A percentile compares a stretch with the other conserved stretches of the same genome.
Conservation (phyloP, 805 yeast species). For the Groenewaldozyma salmanticensis region DNA sequence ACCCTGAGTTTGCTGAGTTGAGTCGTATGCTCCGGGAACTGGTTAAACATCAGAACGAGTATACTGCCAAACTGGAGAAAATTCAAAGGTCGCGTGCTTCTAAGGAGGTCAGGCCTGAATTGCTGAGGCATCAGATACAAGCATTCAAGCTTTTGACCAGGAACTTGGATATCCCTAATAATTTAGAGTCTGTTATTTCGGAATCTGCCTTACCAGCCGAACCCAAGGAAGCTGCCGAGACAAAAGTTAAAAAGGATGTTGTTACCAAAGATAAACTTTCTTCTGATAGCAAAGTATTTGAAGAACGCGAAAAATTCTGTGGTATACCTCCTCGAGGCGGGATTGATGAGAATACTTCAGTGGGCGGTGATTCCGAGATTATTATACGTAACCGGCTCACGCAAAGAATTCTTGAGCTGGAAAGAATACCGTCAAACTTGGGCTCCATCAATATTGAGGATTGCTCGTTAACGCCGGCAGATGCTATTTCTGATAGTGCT, state of each 20-base stretch:
- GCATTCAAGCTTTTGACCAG: constrained; percentile 57
- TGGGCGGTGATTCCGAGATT: constrained; percentile 32
- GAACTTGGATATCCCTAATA: constrained; percentile 44
- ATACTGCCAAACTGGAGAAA: constrained; percentile 14
- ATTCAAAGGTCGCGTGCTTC: constrained; percentile 13
- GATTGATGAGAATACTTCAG: constrained; percentile 2
- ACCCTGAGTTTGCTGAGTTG: constrained; percentile 25
- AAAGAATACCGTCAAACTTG: constrained; percentile 27
- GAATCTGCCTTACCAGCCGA: constrained; percentile 10
- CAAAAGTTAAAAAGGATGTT: background rate
- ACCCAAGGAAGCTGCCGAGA: constrained; percentile 7
- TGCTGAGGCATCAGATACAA: constrained; percentile 58
- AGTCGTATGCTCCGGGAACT: constrained; percentile 20
- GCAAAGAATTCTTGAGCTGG: constrained; percentile 37
- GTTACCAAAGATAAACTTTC: background rate
- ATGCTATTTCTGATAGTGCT: constrained; percentile 17
- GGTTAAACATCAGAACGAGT: constrained; percentile 22
- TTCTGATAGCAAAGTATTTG: background rate
- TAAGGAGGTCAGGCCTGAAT: constrained; percentile 29
- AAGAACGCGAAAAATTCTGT: background rate
- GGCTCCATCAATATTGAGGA: constrained; percentile 22
- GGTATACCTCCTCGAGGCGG: constrained; percentile 2
- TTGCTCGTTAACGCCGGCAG: constrained; percentile 21
- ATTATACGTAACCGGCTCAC: constrained; percentile 31
- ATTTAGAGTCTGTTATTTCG: constrained; percentile 35